A percentile compares a stretch with the other conserved stretches of the same genome.
Evolutionary conservation across 2,329 filamentous ascomycete species (phyloP).

Genomic region (Triangularia verruculosa): DNA sequence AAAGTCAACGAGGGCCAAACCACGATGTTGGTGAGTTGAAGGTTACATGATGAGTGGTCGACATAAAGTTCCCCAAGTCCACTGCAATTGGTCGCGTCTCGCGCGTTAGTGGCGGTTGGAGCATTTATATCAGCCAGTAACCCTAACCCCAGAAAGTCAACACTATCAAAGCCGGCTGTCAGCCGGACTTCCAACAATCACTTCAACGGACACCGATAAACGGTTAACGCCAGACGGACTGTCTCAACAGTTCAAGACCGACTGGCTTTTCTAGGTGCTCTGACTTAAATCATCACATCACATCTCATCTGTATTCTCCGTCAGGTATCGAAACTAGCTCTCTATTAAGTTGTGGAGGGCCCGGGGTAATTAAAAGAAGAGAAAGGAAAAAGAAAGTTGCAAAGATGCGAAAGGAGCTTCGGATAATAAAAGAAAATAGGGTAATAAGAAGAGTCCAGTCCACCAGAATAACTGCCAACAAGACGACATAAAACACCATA

Average conservation of each 20-base stretch:
- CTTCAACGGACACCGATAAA: neutral
- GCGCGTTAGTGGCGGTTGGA: neutral
- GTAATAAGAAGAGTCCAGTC: conserved; percentile 39
- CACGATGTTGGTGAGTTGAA: neutral
- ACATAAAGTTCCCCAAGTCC: neutral
- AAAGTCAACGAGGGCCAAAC: neutral
- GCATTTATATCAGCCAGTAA: neutral
- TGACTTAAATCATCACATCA: neutral
- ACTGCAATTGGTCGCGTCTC: neutral
- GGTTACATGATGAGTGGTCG: neutral
- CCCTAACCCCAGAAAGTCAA: neutral
- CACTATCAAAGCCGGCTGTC: too few relatives aligned
- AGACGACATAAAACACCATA: conserved; percentile 36
- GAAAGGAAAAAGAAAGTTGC: conserved; percentile 24
- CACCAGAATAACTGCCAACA: conserved; percentile 38
- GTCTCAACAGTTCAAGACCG: neutral
- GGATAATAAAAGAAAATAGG: conserved; percentile 46
- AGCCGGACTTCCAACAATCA: neutral
- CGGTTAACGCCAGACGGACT: neutral
- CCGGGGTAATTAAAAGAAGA: conserved; percentile 32
- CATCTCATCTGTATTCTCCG: conserved; percentile 32
- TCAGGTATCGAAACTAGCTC: conserved; percentile 44
- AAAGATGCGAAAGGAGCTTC: conserved; percentile 29
- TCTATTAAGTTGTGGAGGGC: conserved; percentile 39
- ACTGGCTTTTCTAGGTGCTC: neutral